Evolutionary conservation across 768 basidiomycete genomes (phyloP), one percentile per base, ranked within the genome.

Genomic region (Austroboletus eburneus): DNA sequence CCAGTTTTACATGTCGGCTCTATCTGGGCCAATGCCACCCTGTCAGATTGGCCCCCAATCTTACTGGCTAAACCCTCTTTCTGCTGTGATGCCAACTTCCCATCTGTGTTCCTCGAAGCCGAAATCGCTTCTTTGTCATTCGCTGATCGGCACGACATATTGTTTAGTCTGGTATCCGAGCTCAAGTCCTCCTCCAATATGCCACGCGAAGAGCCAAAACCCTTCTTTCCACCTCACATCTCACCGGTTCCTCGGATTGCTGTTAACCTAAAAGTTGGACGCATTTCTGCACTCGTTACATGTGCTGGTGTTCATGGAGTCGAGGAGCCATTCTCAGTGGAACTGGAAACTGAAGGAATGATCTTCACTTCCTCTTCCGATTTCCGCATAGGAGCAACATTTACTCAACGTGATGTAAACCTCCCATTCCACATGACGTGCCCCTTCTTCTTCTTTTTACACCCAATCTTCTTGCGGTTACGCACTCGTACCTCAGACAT

Each of bases 21-120:
- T 12, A 47, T 45, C 39, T 54, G 56, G 12, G 38, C 57, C 20
- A 59, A 66, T 5, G 44, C 75, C 14, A 62, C 85, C 20, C 62
- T 72, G 18, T 74, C 74, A 3, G 79, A 81, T 59, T 88, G 83
- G 84, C 80, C 83, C 9, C 61, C 73, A 34, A 79, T 82, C 54
- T 59, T 83, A 36, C 50, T 65, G 12, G n/a, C 43, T 17, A 33
- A 42, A 45, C 39, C 35, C 36, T 36, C 29, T 42, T 36, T 39
- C 39, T 45, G 7, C 18, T 79, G 77, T 20, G 83, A 84, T 56
- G 75, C 80, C 9, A 82, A 81, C 57, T 70, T 75, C 9, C 73
- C 85, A 10, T 68, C 82, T 12, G 39, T 86, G 17, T 75, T 75
- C 22, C 56, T 81, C 18, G 72, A 70, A 30, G 50, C 73, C 34